Conservation (phyloP, 2,329 filamentous ascomycete species). For the Talaromyces sp. region DNA sequence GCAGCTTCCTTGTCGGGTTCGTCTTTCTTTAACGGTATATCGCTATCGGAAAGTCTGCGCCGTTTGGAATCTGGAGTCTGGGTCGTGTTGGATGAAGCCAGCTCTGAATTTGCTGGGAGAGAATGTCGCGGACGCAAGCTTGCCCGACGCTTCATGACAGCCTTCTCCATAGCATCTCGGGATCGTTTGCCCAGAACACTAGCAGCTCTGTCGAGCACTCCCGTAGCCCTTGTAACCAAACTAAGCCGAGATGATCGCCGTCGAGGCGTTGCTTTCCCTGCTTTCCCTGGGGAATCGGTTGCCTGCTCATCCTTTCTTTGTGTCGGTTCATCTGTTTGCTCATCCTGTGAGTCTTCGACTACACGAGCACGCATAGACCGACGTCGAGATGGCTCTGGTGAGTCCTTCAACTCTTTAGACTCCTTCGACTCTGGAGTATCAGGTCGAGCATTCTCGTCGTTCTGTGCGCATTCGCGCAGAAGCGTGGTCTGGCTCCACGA, state of each 20-base stretch:
- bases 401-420: slow-evolving; percentile 26
- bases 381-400: slow-evolving; percentile 17
- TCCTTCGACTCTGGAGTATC: slow-evolving; percentile 33
- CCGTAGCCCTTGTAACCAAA: slow-evolving; percentile 40
- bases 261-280: slow-evolving; percentile 19
- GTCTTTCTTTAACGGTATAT: slow-evolving; percentile 21
- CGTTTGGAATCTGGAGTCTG: slow-evolving; percentile 33
- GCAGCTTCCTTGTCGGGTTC: slow-evolving; percentile 18
- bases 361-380: slow-evolving; percentile 29
- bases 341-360: slow-evolving; percentile 23
- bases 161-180: slow-evolving; percentile 53
- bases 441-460: slow-evolving; percentile 24
- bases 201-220: slow-evolving; percentile 44
- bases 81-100: slow-evolving; percentile 13
- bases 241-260: slow-evolving; percentile 43
- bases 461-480: slow-evolving; percentile 16
- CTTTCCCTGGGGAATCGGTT: slow-evolving; percentile 19
- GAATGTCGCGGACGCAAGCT: slow-evolving; percentile 53
- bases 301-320: slow-evolving; percentile 16
- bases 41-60: slow-evolving; percentile 37
- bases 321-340: slow-evolving; percentile 11
- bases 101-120: slow-evolving; percentile 22
- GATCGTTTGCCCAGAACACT: slow-evolving; percentile 59
- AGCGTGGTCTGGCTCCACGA: slow-evolving; percentile 23
- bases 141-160: slow-evolving; percentile 53